Base-by-base conservation (phyloP, 495 filamentous ascomycete species). In the Alectoria sarmentosa region DNA sequence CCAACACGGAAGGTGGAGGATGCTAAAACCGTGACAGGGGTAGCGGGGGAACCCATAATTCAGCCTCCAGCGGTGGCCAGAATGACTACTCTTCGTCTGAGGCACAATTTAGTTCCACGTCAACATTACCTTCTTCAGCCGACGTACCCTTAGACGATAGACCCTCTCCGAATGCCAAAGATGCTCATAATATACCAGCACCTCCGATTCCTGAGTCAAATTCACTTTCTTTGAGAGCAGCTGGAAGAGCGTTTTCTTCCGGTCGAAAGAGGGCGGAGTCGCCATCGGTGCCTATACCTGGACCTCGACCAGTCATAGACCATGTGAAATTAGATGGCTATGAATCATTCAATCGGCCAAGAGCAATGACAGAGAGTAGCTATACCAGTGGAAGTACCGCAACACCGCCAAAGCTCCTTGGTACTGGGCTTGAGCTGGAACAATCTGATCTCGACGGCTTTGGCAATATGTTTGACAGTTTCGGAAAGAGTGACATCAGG, bases 191-290 rank as follows among this genome's bases (percentile, higher is more conserved):
- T 54, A 79, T 84, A 57, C 84, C 86, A 19, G 73, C 80, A 30
- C 86, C 86, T 26, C 81, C 82, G 32, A 69, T 80, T 15, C 82
- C 83, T 3, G 83, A 82, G 57, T 78, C 82, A 57, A 71, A 73
- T 23, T 74, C 73, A 19, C 83, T 67, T 65, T 84, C 88, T 21
- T 73, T 91, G 28, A 85, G 84, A 65, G 80, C 86, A 36, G 88
- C 87, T 57, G 86, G 87, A 30, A 81, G 89, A 55, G 87, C 89
- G 0, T 88, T 92, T 65, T 92, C 89, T 0, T 91, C 90, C 70
- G 88, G 84, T n/a, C 78, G 79, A 58, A 84, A 82, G 63, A 80
- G 76, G 49, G 64, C 76, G 48, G 67, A 75, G 23, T 44, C 77
- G 5, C 76, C 80, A 8, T 75, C 80, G 10, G 78, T 79, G 59